A percentile compares a stretch with the other conserved stretches of the same genome.
Evolutionary conservation across 805 yeast species (phyloP).

Genomic region (Suhomyces prunicola): DNA sequence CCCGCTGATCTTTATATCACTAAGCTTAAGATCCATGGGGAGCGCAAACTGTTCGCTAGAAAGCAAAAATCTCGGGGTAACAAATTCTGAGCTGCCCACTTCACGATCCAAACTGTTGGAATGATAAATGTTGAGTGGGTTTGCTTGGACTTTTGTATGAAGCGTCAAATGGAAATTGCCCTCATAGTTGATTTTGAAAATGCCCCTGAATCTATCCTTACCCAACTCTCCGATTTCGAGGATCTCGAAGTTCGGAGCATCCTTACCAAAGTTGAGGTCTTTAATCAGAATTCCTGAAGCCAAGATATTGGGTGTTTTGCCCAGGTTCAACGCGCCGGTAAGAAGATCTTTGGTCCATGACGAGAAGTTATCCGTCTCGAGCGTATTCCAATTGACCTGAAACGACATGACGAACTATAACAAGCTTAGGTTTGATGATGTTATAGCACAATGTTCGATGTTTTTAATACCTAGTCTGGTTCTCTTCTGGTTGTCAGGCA

Average conservation of each 20-base stretch:
- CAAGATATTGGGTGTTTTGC: slow-evolving; percentile 65
- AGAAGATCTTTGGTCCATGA: slow-evolving; percentile 62
- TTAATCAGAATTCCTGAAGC: slow-evolving; percentile 67
- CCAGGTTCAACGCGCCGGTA: slow-evolving; percentile 71
- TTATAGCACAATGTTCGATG: no score
- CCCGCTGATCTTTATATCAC: slow-evolving; percentile 70
- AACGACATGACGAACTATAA: slow-evolving; percentile 63
- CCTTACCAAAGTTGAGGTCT: slow-evolving; percentile 69
- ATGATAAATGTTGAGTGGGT: slow-evolving; percentile 69
- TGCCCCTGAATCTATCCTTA: slow-evolving; percentile 73
- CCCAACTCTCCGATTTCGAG: slow-evolving; percentile 81
- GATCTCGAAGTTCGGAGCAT: slow-evolving; percentile 73
- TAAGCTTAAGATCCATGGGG: slow-evolving; percentile 72
- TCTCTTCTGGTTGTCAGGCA: neutral
- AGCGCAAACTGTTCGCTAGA: slow-evolving; percentile 69
- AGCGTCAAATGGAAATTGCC: slow-evolving; percentile 77
- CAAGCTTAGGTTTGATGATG: neutral
- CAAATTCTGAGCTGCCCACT: slow-evolving; percentile 41
- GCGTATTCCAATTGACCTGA: slow-evolving; percentile 71
- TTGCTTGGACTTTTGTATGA: slow-evolving; percentile 80
- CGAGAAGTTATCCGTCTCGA: slow-evolving; percentile 62
- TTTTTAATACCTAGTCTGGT: no score
- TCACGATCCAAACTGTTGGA: slow-evolving; percentile 39
- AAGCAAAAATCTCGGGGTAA: slow-evolving; percentile 63
- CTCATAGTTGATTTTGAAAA: slow-evolving; percentile 69